Base-by-base conservation (phyloP, 805 yeast species). In the Lipomyces starkeyi region DNA sequence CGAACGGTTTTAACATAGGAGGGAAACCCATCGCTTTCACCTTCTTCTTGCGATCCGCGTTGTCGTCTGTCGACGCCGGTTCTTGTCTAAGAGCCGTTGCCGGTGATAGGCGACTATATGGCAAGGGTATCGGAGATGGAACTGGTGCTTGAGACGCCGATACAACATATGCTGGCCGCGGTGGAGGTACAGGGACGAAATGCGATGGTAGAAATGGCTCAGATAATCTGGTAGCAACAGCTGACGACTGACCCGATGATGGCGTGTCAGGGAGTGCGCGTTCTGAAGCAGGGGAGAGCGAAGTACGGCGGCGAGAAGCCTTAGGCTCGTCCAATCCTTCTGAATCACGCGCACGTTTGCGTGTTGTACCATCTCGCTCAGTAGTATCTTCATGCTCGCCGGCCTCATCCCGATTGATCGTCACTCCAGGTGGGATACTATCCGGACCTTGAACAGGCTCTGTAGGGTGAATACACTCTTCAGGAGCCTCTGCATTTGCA, bases 11-110 rank as follows among this genome's bases (percentile, higher is more conserved):
- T 25, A 74, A 61, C 63, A 72, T 55, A 2, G 77, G 77, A 20
- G 77, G 77, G 59, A 75, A 75, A 6, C 77, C 77, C 66, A 74
- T 69, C 3, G 76, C 72, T 53, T 67, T 70, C 14, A 73, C 73
- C 7, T 72, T 70, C 62, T 68, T 64, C 64, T 67, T 70, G 14
- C 67, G 63, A n/a, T 59, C 59, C 17, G 61, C 53, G 37, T n/a
- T 17, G 8, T 35, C 34, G n/a, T 20, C 27, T 35, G 20, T 32
- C 14, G 22, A 3, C 35, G 27, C 40, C 4, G 57, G 43, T 5
- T 49, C 34, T 2, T 35, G 22, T n/a, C 34, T n/a, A 20, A 55
- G 20, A 13, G 59, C 35, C 13, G 52, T 9, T 7, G 37, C 37
- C 6, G 29, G 32, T 11, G 49, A 14, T 13, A 56, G 67, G 14